Conservation (phyloP, 495 filamentous ascomycete genomes). For the Physcia stellaris region DNA sequence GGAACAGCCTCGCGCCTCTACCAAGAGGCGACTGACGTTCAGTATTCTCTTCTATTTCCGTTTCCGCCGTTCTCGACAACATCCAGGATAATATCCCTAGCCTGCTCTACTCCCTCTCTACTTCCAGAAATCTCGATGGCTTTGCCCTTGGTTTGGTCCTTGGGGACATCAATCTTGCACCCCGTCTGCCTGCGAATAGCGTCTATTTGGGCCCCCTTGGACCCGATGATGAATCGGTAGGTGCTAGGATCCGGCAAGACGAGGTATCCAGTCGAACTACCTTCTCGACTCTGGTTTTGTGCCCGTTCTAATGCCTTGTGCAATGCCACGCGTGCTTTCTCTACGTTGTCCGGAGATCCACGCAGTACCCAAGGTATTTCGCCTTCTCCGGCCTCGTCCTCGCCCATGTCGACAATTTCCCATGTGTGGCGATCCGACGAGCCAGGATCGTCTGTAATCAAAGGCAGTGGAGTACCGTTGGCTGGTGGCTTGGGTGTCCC, state of each 20-base stretch:
- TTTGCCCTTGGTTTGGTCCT: constrained; percentile 60
- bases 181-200: constrained; percentile 81
- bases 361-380: constrained; percentile 87
- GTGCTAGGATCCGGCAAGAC: constrained; percentile 78
- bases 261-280: constrained; percentile 64
- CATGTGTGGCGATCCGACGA: constrained; percentile 57
- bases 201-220: constrained; percentile 82
- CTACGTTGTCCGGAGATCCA: constrained; percentile 60
- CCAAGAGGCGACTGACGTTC: background rate
- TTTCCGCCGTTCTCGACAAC: constrained; percentile 46
- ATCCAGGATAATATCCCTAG: constrained; percentile 75
- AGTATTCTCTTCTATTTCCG: constrained; percentile 1
- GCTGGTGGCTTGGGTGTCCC: constrained; percentile 29
- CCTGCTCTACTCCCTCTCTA: constrained; percentile 70
- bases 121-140: constrained; percentile 79
- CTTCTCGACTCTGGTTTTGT: constrained; percentile 28
- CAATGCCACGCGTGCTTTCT: constrained; percentile 61
- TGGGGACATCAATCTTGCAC: constrained; percentile 82
- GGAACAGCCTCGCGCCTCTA: too few species aligned
- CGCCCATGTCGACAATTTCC: constrained; percentile 52
- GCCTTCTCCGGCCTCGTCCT: constrained; percentile 39
- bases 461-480: constrained; percentile 45
- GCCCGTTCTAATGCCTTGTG: constrained; percentile 58
- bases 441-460: constrained; percentile 75
- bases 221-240: constrained; percentile 83